Conservation (phyloP, 176 grass and related monocot species). For the Areca catechu region DNA sequence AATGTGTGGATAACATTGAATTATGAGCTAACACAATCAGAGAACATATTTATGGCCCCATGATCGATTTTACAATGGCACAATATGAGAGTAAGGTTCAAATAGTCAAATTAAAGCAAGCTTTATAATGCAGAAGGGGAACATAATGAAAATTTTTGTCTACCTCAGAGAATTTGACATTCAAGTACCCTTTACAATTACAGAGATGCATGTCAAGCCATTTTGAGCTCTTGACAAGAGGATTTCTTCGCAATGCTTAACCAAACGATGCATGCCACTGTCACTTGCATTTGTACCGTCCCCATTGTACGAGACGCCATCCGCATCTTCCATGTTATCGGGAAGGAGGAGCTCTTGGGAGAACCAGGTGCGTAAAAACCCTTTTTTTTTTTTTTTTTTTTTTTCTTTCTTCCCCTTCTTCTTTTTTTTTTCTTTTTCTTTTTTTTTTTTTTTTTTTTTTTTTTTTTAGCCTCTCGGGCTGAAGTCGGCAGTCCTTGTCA, state of each 20-base stretch:
- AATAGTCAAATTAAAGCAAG: background rate
- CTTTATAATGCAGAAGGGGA: background rate
- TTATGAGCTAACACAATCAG: too few relatives aligned
- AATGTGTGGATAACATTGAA: too few relatives aligned
- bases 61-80: too few relatives aligned
- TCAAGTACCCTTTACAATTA: conserved; percentile 65
- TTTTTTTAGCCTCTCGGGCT: too few relatives aligned
- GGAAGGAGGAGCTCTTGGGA: conserved; percentile 33
- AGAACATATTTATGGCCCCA: too few relatives aligned
- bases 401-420: too few relatives aligned
- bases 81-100: too few relatives aligned
- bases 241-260: conserved; percentile 58
- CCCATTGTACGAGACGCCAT: conserved; percentile 11
- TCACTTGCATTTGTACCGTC: conserved; percentile 20
- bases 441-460: too few relatives aligned
- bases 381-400: too few relatives aligned
- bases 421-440: too few relatives aligned
- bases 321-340: conserved; percentile 24
- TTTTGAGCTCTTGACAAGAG: conserved; percentile 34
- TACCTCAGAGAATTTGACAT: conserved; percentile 52
- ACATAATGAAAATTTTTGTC: background rate
- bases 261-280: conserved; percentile 2
- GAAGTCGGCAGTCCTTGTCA: too few relatives aligned
- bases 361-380: too few relatives aligned
- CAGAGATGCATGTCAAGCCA: conserved; percentile 51